Conservation (phyloP, 768 basidiomycete species). For the Serendipita sp. region DNA sequence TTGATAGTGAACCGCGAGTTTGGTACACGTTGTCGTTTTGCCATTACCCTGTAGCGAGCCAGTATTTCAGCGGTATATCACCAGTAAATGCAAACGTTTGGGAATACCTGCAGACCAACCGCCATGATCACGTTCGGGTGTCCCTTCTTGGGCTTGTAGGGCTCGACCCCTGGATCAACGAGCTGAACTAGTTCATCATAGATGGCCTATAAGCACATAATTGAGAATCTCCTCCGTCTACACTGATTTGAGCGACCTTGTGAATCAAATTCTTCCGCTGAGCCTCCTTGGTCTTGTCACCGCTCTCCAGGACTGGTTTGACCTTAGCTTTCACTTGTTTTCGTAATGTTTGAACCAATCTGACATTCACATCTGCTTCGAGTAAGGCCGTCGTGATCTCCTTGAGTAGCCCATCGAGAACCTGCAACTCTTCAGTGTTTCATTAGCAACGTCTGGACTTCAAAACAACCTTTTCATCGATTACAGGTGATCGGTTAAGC, state of each 20-base stretch:
- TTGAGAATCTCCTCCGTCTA: background rate
- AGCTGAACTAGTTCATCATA: slow-evolving; percentile 92
- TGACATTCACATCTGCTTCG: slow-evolving; percentile 97
- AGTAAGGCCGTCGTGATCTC: slow-evolving; percentile 88
- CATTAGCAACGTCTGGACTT: background rate
- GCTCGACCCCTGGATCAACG: slow-evolving; percentile 90
- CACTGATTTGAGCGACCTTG: slow-evolving; percentile 38
- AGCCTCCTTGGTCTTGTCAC: slow-evolving; percentile 59
- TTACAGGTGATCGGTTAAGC: slow-evolving; percentile 66
- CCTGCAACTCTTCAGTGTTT: slow-evolving; percentile 31
- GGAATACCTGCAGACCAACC: slow-evolving; percentile 76
- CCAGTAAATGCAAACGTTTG: background rate
- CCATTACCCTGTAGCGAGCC: slow-evolving; percentile 60
- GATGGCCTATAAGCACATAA: slow-evolving; percentile 45
- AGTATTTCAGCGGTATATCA: slow-evolving; percentile 8
- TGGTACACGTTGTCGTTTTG: slow-evolving; percentile 98
- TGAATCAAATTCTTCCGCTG: slow-evolving; percentile 83
- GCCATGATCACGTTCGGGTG: slow-evolving; percentile 93
- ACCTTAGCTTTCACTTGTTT: slow-evolving; percentile 86
- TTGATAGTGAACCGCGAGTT: slow-evolving; percentile 94
- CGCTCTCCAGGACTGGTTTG: slow-evolving; percentile 58
- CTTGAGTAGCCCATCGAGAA: slow-evolving; percentile 85
- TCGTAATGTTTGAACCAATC: slow-evolving; percentile 74
- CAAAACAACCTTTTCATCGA: slow-evolving; percentile 76
- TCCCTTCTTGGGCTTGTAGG: slow-evolving; percentile 93